Evolutionary conservation across 345 rosid genomes (phyloP), one percentile per base, ranked within the genome.

Genomic region (Noccaea bulbosa): DNA sequence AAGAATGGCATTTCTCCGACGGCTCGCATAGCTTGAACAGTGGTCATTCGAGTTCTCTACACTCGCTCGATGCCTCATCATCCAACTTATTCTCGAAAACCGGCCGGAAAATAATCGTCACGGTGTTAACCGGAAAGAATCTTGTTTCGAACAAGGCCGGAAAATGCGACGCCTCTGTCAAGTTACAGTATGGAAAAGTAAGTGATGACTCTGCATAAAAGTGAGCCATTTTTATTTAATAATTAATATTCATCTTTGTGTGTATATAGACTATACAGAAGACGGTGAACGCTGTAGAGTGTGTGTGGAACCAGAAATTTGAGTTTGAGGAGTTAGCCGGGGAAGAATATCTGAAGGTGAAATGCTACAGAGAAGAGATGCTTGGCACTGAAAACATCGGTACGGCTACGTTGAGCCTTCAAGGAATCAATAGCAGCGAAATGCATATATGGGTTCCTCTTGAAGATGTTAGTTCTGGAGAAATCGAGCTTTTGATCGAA

Each of bases 1-100:
- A 94, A 79, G 99, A 91, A 71, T 94, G 99, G 99, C 97, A 88
- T 79, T 94, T 88, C 80, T 85, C 99, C 33, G 97, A 88, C 27
- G 95, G 99, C 41, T 87, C 97, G 20, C 88, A 85, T 78, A 88
- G 84, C 79, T 77, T 78, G 74, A 83, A 78, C 78, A 79, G 82
- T 62, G 58, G 51, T 34, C 66, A n/a, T 8, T 38, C 76, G 43
- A 77, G 81, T 76, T 78, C 92, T 56, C 78, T 60, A 62, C 79
- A 75, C 41, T 83, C 88, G 7, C 79, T 83, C 6, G 69, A 69
- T 44, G 87, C 88, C 50, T 88, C 86, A 4, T 88, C 86, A 4
- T 77, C 95, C 62, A 85, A 69, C 70, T 72, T 79, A 51, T 83
- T 78, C 17, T 70, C 89, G 2, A 83, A 81, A 74, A 88, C 96